Evolutionary conservation across 768 basidiomycete genomes (phyloP).

Genomic region (Lyophyllum shimeji): DNA sequence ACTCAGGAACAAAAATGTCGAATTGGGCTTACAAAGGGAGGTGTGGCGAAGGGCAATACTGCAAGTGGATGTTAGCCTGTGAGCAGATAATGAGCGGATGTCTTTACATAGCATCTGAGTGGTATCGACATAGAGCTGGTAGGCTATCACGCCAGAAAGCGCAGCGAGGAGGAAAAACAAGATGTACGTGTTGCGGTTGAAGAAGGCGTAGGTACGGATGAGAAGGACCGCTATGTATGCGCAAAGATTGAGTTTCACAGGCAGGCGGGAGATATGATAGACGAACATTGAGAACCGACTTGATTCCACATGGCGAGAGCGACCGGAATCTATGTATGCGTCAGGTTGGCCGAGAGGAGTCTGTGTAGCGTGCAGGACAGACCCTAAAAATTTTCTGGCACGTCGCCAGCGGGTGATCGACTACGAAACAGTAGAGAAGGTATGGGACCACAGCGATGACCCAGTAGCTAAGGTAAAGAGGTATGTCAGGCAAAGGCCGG

Average conservation of each 20-base stretch:
- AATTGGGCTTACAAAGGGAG: slow-evolving; percentile 47
- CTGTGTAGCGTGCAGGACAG: slow-evolving; percentile 3
- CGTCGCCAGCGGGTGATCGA: slow-evolving; percentile 60
- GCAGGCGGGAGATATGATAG: slow-evolving; percentile 6
- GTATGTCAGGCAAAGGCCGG: slow-evolving; percentile 11
- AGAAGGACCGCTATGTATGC: slow-evolving; percentile 63
- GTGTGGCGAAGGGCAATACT: slow-evolving; percentile 69
- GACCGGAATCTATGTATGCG: slow-evolving; percentile 61
- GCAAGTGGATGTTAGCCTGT: slow-evolving; percentile 5
- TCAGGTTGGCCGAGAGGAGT: not conserved
- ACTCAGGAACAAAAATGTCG: not conserved
- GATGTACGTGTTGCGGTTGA: slow-evolving; percentile 73
- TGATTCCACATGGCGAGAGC: slow-evolving; percentile 87
- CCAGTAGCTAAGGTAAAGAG: slow-evolving; percentile 59
- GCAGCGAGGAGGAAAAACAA: slow-evolving; percentile 63
- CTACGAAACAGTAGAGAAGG: slow-evolving; percentile 72
- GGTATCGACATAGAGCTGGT: slow-evolving; percentile 78
- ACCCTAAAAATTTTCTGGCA: slow-evolving; percentile 76
- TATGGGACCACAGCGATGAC: slow-evolving; percentile 80
- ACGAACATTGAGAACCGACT: slow-evolving; percentile 75
- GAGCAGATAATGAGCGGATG: slow-evolving; percentile 1
- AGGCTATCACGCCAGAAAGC: slow-evolving; percentile 72
- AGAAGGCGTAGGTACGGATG: slow-evolving; percentile 85
- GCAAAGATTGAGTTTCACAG: slow-evolving; percentile 11
- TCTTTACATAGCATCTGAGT: slow-evolving; percentile 73